These are phyloP conservation scores for Diaporthe batatas DNA, from an alignment of 2,329 filamentous ascomycete species.

Conservation along the genomic window DNA sequence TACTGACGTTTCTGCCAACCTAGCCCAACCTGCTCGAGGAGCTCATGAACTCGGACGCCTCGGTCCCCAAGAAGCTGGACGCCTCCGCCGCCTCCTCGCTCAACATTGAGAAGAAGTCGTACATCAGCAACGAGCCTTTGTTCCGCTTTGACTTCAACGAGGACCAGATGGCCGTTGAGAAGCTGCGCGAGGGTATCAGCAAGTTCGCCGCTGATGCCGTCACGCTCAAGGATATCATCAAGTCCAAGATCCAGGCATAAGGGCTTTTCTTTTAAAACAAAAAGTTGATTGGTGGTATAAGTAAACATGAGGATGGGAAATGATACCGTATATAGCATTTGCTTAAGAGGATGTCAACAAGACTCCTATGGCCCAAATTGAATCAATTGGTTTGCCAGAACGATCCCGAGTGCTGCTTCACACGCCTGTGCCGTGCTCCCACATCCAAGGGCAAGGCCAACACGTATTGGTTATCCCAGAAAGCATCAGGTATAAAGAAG, in stretches of 20 bases:
- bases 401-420: not conserved
- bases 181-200: conserved; percentile 98
- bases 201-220: conserved; percentile 98
- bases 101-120: conserved; percentile 88
- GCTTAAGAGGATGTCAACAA: conserved; percentile 5
- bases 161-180: conserved; percentile 99
- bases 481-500: not conserved
- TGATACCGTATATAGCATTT: conserved; percentile 38
- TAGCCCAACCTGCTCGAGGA: conserved; percentile 94
- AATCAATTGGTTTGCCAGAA: conserved; percentile 16
- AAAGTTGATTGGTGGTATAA: conserved; percentile 15
- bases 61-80: conserved; percentile 94
- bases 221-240: conserved; percentile 92
- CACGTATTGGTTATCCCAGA: too few relatives aligned
- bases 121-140: conserved; percentile 87
- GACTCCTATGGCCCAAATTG: not conserved
- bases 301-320: conserved; percentile 26
- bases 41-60: conserved; percentile 84
- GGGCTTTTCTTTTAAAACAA: conserved; percentile 1
- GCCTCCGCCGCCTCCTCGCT: conserved; percentile 73
- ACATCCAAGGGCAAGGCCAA: not conserved
- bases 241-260: conserved; percentile 79
- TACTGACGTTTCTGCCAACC: conserved; percentile 22
- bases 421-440: not conserved
- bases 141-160: conserved; percentile 99